Conservation (phyloP, 768 basidiomycete species). For the Boletus edulis region DNA sequence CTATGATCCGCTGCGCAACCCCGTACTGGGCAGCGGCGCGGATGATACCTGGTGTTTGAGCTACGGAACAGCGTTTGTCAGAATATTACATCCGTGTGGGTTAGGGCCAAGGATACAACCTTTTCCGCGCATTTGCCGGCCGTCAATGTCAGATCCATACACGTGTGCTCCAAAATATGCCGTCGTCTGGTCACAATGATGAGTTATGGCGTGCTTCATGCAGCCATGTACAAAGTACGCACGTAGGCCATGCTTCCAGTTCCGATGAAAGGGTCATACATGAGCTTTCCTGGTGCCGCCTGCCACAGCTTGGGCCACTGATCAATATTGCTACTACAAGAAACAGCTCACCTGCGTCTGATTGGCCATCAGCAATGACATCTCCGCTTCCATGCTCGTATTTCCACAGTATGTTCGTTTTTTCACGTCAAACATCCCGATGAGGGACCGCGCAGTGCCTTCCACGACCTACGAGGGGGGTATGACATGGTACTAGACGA, state of each 20-base stretch:
- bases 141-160: constrained; percentile 95
- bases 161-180: constrained; percentile 87
- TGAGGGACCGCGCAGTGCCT: constrained; percentile 65
- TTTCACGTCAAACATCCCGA: constrained; percentile 80
- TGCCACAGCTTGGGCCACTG: constrained; percentile 27
- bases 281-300: constrained; percentile 84
- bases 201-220: constrained; percentile 1
- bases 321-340: not conserved
- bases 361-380: constrained; percentile 94
- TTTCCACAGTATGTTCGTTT: constrained; percentile 90
- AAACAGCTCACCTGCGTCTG: constrained; percentile 73
- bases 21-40: constrained; percentile 86
- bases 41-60: constrained; percentile 62
- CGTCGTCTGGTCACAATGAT: constrained; percentile 51
- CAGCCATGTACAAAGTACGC: not conserved
- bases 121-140: constrained; percentile 95
- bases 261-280: constrained; percentile 96
- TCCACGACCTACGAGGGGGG: constrained; percentile 44
- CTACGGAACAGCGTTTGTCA: constrained; percentile 21
- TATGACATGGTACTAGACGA: not conserved
- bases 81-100: not conserved
- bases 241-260: constrained; percentile 93
- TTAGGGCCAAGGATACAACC: constrained; percentile 37
- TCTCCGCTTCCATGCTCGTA: constrained; percentile 97
- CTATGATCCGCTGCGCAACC: constrained; percentile 66